Conservation (phyloP, 345 rosid genomes). For the Dimocarpus longan region DNA sequence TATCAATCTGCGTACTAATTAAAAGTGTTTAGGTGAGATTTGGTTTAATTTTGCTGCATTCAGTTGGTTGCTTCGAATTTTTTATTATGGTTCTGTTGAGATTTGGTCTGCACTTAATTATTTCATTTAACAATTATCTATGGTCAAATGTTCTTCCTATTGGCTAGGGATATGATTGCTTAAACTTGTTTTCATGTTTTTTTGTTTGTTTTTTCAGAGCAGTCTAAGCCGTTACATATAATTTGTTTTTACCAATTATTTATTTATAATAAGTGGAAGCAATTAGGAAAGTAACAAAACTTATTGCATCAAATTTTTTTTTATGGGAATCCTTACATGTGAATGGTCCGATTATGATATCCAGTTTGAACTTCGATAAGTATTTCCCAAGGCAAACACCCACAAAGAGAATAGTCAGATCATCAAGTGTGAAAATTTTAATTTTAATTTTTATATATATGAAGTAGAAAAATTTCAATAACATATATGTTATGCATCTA, state of each 20-base stretch:
- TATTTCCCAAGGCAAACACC: too few species aligned
- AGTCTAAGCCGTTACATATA: not conserved
- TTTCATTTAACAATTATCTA: not conserved
- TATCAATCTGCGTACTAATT: not conserved
- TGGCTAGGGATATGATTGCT: not conserved
- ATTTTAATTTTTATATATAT: too few species aligned
- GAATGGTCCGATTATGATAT: too few species aligned
- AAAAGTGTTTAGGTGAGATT: constrained; percentile 23
- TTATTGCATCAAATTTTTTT: too few species aligned
- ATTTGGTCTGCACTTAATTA: not conserved
- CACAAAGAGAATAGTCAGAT: too few species aligned
- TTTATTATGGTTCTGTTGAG: not conserved
- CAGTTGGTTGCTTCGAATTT: not conserved
- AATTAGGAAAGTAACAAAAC: too few species aligned
- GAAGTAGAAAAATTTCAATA: too few species aligned
- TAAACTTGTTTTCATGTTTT: not conserved
- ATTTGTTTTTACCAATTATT: not conserved
- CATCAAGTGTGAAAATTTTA: too few species aligned
- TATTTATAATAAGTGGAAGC: too few species aligned
- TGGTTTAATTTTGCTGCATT: not conserved
- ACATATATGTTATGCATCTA: too few species aligned
- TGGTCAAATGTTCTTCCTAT: not conserved
- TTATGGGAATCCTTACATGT: too few species aligned
- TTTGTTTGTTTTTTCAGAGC: not conserved
- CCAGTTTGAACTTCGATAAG: too few species aligned